These are phyloP conservation scores for Cutaneotrichosporon cavernicola DNA, from an alignment of 1,284 basidiomycete genomes.

Conservation along the genomic window DNA sequence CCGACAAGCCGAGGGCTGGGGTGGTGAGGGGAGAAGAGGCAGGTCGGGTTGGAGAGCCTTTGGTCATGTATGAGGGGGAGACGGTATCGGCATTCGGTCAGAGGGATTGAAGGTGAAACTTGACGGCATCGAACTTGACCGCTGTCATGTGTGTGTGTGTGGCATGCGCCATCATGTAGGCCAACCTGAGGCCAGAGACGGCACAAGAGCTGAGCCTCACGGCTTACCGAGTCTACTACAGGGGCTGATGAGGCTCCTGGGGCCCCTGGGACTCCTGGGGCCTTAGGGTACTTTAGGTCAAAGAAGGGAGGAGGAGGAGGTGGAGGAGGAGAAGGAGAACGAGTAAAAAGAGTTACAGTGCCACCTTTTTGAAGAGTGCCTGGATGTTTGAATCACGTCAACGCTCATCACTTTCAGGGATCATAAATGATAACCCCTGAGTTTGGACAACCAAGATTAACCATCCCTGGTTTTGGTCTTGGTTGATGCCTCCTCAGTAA, in stretches of 20 bases:
- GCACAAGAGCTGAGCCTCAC: too few species aligned
- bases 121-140: neutral
- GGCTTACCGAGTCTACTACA: too few species aligned
- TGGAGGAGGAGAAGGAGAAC: too few species aligned
- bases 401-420: neutral
- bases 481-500: neutral
- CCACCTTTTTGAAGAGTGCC: neutral
- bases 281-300: neutral
- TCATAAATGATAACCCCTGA: neutral
- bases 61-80: too few species aligned
- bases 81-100: too few species aligned
- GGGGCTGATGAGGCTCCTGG: too few species aligned
- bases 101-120: neutral
- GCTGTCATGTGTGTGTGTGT: neutral
- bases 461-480: neutral
- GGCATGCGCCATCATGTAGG: too few species aligned
- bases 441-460: conserved; percentile 6
- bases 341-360: neutral
- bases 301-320: too few species aligned
- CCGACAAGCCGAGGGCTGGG: neutral
- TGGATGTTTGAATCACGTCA: neutral
- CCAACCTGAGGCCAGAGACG: too few species aligned
- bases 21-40: neutral
- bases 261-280: too few species aligned
- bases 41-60: neutral